These are phyloP conservation scores for Pichia phayaonensis DNA, from an alignment of 805 yeast genomes.

Conservation along the genomic window DNA sequence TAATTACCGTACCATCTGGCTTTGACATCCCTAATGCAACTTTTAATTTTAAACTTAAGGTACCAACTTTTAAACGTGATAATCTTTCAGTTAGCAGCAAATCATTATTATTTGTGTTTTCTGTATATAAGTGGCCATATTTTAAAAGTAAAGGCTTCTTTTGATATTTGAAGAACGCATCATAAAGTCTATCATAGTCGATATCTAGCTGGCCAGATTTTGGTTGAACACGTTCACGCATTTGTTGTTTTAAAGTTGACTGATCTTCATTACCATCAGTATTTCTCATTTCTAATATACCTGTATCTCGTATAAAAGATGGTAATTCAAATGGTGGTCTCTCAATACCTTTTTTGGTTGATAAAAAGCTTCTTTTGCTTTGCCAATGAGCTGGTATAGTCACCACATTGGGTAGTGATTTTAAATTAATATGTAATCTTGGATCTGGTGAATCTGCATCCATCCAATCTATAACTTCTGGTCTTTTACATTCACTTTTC, in stretches of 20 bases:
- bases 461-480: constrained; percentile 74
- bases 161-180: constrained; percentile 82
- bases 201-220: constrained; percentile 80
- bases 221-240: constrained; percentile 82
- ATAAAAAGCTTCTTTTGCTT: constrained; percentile 62
- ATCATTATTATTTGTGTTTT: constrained; percentile 43
- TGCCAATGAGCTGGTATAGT: constrained; percentile 87
- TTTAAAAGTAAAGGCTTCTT: constrained; percentile 59
- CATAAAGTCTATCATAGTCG: constrained; percentile 73
- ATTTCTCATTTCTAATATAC: constrained; percentile 80
- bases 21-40: constrained; percentile 60
- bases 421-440: constrained; percentile 50
- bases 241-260: constrained; percentile 56
- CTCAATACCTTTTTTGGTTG: constrained; percentile 58
- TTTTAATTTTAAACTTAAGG: constrained; percentile 50
- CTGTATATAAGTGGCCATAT: constrained; percentile 75
- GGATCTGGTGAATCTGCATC: constrained; percentile 87
- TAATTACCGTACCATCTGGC: constrained; percentile 3
- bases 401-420: constrained; percentile 56
- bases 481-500: constrained; percentile 52
- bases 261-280: constrained; percentile 39
- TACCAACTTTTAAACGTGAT: constrained; percentile 49
- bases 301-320: constrained; percentile 68
- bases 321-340: constrained; percentile 74
- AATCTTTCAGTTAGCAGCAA: constrained; percentile 14